Conservation (phyloP, 345 rosid species). For the Stellera chamaejasme region DNA sequence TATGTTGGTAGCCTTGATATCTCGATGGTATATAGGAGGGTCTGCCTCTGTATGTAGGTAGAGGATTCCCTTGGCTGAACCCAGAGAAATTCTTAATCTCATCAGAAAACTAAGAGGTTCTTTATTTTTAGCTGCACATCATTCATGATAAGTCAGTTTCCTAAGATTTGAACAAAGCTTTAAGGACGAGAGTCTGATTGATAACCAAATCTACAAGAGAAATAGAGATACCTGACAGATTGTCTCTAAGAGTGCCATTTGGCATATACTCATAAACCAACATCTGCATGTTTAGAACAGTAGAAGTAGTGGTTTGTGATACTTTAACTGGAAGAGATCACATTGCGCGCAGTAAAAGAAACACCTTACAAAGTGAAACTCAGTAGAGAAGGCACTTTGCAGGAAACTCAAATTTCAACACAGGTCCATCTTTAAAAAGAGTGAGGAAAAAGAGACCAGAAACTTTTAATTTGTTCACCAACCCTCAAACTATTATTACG, state of each 20-base stretch:
- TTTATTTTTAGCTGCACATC: slow-evolving; percentile 41
- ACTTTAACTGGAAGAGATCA: too few relatives aligned
- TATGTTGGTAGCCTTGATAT: slow-evolving; percentile 93
- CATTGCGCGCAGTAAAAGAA: slow-evolving; percentile 1
- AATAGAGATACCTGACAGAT: slow-evolving; percentile 56
- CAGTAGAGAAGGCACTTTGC: slow-evolving; percentile 1
- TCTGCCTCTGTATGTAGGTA: slow-evolving; percentile 90
- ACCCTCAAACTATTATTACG: too few relatives aligned
- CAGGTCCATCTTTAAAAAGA: too few relatives aligned
- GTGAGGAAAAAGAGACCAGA: too few relatives aligned
- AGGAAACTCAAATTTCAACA: too few relatives aligned
- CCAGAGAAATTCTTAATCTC: slow-evolving; percentile 67
- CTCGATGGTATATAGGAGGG: slow-evolving; percentile 92
- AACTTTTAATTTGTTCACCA: too few relatives aligned
- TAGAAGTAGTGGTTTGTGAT: too few relatives aligned
- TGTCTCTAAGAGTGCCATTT: slow-evolving; percentile 85
- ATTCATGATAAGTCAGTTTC: slow-evolving; percentile 5
- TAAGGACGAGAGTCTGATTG: not conserved
- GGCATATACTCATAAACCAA: slow-evolving; percentile 85
- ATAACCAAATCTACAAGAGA: slow-evolving; percentile 5
- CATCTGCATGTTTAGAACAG: slow-evolving; percentile 46
- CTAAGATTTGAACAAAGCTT: slow-evolving; percentile 5
- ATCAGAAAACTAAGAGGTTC: slow-evolving; percentile 50
- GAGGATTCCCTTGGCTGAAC: slow-evolving; percentile 78
- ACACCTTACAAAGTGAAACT: not conserved